Evolutionary conservation across 306 rosid species (phyloP).

Genomic region (Cyclanthera cordifolia): DNA sequence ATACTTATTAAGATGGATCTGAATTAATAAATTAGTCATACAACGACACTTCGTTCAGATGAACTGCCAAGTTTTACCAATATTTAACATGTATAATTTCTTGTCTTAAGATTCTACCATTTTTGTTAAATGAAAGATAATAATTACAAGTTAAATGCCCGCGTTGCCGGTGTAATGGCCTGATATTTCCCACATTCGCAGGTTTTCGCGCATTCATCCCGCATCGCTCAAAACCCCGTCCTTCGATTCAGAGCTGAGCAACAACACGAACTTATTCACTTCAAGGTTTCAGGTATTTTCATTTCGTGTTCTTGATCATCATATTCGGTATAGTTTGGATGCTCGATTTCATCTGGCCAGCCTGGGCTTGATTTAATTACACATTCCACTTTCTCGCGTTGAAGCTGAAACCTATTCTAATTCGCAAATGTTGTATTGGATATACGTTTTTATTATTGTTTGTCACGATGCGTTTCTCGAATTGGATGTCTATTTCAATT

Average conservation of each 20-base stretch:
- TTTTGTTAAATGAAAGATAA: neutral
- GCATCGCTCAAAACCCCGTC: neutral
- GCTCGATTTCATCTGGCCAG: neutral
- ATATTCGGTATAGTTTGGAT: neutral
- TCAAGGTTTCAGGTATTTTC: conserved; percentile 6
- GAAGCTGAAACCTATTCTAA: neutral
- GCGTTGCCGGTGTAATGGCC: neutral
- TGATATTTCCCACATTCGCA: neutral
- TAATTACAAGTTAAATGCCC: neutral
- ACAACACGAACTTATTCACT: neutral
- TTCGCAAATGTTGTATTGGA: neutral
- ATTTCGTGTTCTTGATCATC: neutral
- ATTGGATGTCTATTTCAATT: neutral
- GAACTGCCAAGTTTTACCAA: no score
- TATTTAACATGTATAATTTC: neutral
- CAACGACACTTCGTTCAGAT: neutral
- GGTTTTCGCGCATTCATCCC: conserved; percentile 4
- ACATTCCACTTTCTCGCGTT: neutral
- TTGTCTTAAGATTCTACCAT: neutral
- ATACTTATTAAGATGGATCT: neutral
- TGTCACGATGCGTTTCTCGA: neutral
- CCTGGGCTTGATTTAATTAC: neutral
- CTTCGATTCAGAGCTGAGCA: neutral
- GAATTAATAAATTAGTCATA: neutral
- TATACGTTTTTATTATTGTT: neutral